Base-by-base conservation (phyloP, 1,139 yeast genomes). In the Dujonia santamariae region DNA sequence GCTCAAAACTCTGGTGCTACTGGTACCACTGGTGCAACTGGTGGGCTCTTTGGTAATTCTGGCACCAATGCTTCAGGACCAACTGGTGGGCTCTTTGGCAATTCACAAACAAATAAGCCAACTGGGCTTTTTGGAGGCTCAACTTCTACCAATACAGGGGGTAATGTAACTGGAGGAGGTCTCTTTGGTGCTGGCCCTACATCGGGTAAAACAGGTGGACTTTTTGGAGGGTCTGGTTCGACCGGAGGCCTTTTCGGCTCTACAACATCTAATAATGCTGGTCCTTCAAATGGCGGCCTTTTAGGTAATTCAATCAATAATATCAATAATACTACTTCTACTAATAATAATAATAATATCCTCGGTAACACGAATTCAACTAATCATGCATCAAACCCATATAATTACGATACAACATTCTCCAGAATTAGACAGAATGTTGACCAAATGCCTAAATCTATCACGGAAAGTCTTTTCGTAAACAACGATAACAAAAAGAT, bases 371-470 rank as follows among this genome's bases (percentile, higher is more conserved):
- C 50, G 19, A 39, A 38, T 19, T 43, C 53, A 9, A 41, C 33
- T 5, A 25, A 14, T n/a, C n/a, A n/a, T n/a, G n/a, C n/a, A n/a
- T 6, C 21, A 13, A 38, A 38, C 21, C 41, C 41, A 7, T 38
- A 38, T 17, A 38, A 36, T 23, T 37, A 37, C 14, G 41, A 37
- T 26, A 7, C 27, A 14, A 19, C 36, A 3, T 23, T 38, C 4
- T 11, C 35, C 4, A 32, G 19, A 15, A 26, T 27, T 8, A 17
- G 19, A 8, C 23, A 19, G 12, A 18, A 28, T 14, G 19, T 28
- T 4, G 23, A 30, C 11, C 14, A 31, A n/a, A 60, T 63, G 63
- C 72, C 72, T 0, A 51, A 51, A 23, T 64, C 72, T 4, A 58
- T 67, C n/a, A 66, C 72, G 0, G 62, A 54, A n/a, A 45, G 45